A percentile compares a stretch with the other conserved stretches of the same genome.
These are phyloP conservation scores for Rubia occidens DNA, from an alignment of 305 asterid genomes.

Conservation along the genomic window DNA sequence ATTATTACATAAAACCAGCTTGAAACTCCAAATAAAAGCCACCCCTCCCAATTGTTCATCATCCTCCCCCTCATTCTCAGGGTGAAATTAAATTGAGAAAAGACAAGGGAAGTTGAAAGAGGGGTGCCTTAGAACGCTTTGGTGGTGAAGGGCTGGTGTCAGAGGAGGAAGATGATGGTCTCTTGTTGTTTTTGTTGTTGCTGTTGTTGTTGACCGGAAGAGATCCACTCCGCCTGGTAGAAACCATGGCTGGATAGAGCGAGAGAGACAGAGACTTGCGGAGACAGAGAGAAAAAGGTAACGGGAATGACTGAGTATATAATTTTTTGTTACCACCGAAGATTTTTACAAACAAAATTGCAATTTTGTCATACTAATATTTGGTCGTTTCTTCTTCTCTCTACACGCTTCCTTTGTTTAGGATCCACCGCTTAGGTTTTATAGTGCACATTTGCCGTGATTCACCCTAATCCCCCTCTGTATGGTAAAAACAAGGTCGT, in stretches of 20 bases:
- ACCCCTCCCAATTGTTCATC: not conserved
- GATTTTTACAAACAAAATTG: not conserved
- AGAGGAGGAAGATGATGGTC: constrained; percentile 61
- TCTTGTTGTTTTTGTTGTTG: constrained; percentile 35
- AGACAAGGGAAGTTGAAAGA: constrained; percentile 1
- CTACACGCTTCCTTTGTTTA: not conserved
- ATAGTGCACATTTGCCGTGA: not conserved
- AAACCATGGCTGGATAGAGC: constrained; percentile 46
- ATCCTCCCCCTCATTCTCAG: constrained; percentile 6
- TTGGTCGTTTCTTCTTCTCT: not conserved
- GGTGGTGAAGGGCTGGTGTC: constrained; percentile 66
- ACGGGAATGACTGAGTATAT: not conserved
- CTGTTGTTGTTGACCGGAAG: constrained; percentile 40
- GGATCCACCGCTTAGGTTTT: not conserved
- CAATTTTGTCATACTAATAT: not conserved
- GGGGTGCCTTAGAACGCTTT: constrained; percentile 63
- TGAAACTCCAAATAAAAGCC: not conserved
- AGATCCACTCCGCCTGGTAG: constrained; percentile 92
- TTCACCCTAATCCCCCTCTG: no score
- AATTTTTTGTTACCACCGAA: not conserved
- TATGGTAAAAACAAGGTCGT: no score
- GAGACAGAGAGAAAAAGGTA: constrained; percentile 7
- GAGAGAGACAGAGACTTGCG: constrained; percentile 14
- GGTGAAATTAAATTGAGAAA: constrained; percentile 4
- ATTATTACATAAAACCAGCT: not conserved